phyloP scores from a whole-genome alignment of 495 filamentous ascomycete species.

The Talaromyces wortmannii region DNA sequence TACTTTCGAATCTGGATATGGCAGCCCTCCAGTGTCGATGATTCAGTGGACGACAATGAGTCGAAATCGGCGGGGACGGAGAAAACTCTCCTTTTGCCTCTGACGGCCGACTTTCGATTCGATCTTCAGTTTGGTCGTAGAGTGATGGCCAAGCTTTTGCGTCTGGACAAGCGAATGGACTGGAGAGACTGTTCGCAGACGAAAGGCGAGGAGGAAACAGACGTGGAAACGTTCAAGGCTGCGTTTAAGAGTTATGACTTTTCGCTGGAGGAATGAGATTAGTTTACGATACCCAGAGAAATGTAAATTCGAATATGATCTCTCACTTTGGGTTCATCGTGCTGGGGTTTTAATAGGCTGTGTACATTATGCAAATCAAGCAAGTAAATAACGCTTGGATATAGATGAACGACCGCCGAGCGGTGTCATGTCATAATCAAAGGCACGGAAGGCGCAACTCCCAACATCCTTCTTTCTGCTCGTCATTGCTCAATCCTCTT shows the following conservation, averaged over 20 bases:
- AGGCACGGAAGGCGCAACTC: too few relatives aligned
- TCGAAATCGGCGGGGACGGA: constrained; percentile 21
- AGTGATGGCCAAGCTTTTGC: constrained; percentile 83
- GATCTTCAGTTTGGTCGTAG: constrained; percentile 63
- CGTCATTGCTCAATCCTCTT: too few relatives aligned
- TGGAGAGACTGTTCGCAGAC: constrained; percentile 82
- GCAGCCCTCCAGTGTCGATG: constrained; percentile 33
- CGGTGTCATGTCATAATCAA: too few relatives aligned
- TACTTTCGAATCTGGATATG: constrained; percentile 85
- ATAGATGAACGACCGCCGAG: too few relatives aligned
- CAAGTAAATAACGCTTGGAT: too few relatives aligned
- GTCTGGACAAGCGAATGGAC: constrained; percentile 60
- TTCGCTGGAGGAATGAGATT: constrained; percentile 30
- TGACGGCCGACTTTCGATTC: constrained; percentile 48
- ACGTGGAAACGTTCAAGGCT: constrained; percentile 73
- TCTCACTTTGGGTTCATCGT: too few relatives aligned
- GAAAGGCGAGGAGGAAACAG: constrained; percentile 66
- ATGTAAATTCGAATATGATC: too few relatives aligned
- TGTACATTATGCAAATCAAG: too few relatives aligned
- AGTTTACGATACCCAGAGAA: background rate
- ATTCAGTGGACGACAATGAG: constrained; percentile 2
- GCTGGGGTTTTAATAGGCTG: too few relatives aligned
- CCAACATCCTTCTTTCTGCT: too few relatives aligned
- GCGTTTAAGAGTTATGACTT: constrained; percentile 90
- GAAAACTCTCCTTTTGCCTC: constrained; percentile 42